Base-by-base conservation (phyloP, 306 rosid species). In the Castanopsis chinensis region DNA sequence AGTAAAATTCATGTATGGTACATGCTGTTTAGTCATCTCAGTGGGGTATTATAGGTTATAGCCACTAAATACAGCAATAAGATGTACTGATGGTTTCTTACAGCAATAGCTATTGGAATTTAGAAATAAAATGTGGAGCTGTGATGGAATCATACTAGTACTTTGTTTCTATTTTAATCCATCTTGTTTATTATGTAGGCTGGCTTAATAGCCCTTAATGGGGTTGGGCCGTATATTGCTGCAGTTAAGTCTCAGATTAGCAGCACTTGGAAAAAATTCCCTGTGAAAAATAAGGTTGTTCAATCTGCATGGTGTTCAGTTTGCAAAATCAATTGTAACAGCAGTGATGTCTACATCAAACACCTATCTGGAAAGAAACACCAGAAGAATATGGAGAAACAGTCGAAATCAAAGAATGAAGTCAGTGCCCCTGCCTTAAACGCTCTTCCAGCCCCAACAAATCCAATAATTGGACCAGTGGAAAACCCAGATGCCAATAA, bases 341-440 rank as follows among this genome's bases (percentile, higher is more conserved):
- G 85, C 89, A 83, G 27, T 53, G 92, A 88, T 76, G 67, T 79
- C 33, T 92, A 91, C 56, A 27, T 64, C 79, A 27, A 54, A 51
- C 97, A 92, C 80, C 52, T 86, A 49, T 17, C 74, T 2, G 97
- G 97, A 72, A 92, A 84, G 89, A 92, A 92, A 77, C 97, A 92
- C 78, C 64, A 82, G 69, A 89, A 74, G 82, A 90, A 87, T 41
- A 14, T 82, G 80, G 81, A 87, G 76, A 86, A 87, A 76, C 81
- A 71, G 13, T 78, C 72, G 17, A 75, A 82, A 71, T 82, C 80
- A n/a, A 76, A 72, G 70, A 69, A 55, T 56, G 76, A 76, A 19
- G 35, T 30, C 1, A 10, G 51, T 68, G 23, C 67, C 12, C 9
- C 33, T 11, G 55, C 76, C 15, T 53, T 81, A 64, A 79, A 67